phyloP scores from a whole-genome alignment of 805 yeast species.

The Ogataea pignaliae region DNA sequence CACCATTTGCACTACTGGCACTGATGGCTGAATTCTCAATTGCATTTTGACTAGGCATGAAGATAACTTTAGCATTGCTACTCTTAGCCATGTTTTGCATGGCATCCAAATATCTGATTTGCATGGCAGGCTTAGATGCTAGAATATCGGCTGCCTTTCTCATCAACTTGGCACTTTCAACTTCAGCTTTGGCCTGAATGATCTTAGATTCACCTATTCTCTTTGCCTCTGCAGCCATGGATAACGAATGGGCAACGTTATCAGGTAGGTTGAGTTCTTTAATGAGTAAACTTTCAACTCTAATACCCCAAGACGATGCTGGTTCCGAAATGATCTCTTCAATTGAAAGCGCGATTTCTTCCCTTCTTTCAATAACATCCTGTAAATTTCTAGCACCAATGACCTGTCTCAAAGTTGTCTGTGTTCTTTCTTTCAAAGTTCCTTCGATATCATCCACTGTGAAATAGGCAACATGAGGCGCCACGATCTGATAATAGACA shows the following conservation, averaged over 20 bases:
- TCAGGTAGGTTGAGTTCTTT: constrained; percentile 57
- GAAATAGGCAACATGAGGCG: constrained; percentile 63
- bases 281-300: constrained; percentile 61
- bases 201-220: constrained; percentile 74
- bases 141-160: constrained; percentile 74
- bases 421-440: constrained; percentile 63
- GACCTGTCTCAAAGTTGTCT: constrained; percentile 69
- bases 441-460: constrained; percentile 49
- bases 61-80: constrained; percentile 63
- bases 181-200: constrained; percentile 71
- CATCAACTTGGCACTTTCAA: constrained; percentile 70
- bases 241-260: constrained; percentile 54
- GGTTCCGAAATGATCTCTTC: constrained; percentile 57
- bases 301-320: constrained; percentile 68
- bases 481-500: constrained; percentile 59
- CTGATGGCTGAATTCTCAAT: constrained; percentile 26
- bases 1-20: constrained; percentile 4
- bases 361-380: constrained; percentile 70
- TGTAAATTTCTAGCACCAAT: constrained; percentile 62
- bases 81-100: constrained; percentile 66
- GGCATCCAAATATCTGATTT: constrained; percentile 74
- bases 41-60: constrained; percentile 55
- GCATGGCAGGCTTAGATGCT: constrained; percentile 74
- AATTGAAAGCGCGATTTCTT: constrained; percentile 63
- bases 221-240: constrained; percentile 73